Evolutionary conservation across 2,329 filamentous ascomycete genomes (phyloP).

Genomic region (Colletotrichum sp.): DNA sequence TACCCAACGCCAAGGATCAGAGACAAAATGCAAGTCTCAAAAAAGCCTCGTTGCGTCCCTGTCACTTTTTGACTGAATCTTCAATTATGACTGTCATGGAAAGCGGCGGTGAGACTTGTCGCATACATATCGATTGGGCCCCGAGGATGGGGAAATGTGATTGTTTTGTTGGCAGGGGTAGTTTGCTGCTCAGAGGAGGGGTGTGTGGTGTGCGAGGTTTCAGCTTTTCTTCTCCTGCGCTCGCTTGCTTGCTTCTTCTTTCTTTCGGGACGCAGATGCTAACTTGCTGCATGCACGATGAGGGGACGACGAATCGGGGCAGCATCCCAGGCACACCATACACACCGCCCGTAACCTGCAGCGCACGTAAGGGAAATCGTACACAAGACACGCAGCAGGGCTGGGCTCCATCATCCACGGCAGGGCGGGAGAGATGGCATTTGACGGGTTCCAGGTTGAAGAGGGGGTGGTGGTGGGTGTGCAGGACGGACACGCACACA

Average conservation of each 20-base stretch:
- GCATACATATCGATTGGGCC: not conserved
- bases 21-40: not conserved
- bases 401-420: not conserved
- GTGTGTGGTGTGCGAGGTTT: not conserved
- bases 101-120: not conserved
- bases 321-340: not conserved
- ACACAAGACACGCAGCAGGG: not conserved
- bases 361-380: slow-evolving; percentile 16
- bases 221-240: not conserved
- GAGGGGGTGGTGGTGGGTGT: not conserved
- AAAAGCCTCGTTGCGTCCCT: not conserved
- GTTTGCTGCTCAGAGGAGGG: not conserved
- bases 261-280: not conserved
- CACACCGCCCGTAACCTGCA: not conserved
- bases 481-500: not conserved
- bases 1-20: not conserved
- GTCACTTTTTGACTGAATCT: not conserved
- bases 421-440: not conserved
- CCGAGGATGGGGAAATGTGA: not conserved
- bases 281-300: slow-evolving; percentile 1
- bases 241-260: not conserved
- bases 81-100: not conserved
- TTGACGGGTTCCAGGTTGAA: not conserved
- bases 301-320: slow-evolving; percentile 14
- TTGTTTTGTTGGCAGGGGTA: not conserved